Evolutionary conservation across 2,329 filamentous ascomycete species (phyloP).

Genomic region (Fusarium chaquense): DNA sequence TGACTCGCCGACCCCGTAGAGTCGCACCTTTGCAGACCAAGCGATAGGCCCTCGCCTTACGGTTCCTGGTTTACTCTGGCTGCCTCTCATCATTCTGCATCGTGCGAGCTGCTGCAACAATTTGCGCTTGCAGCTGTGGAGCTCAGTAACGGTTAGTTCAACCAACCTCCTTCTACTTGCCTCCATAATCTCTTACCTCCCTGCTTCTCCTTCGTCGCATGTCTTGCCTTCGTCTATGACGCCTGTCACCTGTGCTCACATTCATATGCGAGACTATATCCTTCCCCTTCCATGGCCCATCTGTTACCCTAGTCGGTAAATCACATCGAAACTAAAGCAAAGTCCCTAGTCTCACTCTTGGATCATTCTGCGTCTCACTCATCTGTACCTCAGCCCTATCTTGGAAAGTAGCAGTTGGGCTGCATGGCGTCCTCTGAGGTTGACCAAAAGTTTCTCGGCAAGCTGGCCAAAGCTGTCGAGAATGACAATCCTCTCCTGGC

Average conservation of each 20-base stretch:
- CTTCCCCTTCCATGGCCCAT: slow-evolving; percentile 32
- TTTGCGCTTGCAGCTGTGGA: slow-evolving; percentile 48
- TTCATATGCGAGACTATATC: slow-evolving; percentile 49
- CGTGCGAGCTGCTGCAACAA: slow-evolving; percentile 42
- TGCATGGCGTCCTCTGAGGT: slow-evolving; percentile 95
- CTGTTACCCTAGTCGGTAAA: slow-evolving; percentile 38
- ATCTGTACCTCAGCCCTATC: slow-evolving; percentile 19
- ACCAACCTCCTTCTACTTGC: slow-evolving; percentile 45
- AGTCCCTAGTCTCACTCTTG: slow-evolving; percentile 38
- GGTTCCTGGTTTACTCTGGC: slow-evolving; percentile 31
- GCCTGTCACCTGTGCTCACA: slow-evolving; percentile 45
- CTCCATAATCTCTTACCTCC: slow-evolving; percentile 40
- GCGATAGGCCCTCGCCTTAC: slow-evolving; percentile 32
- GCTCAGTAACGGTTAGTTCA: slow-evolving; percentile 44
- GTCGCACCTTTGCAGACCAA: slow-evolving; percentile 31
- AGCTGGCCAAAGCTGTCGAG: slow-evolving; percentile 83
- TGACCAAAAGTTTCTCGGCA: slow-evolving; percentile 96
- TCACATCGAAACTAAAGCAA: slow-evolving; percentile 40
- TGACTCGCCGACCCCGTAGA: slow-evolving; percentile 41
- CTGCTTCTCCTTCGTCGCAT: slow-evolving; percentile 42
- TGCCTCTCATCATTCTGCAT: slow-evolving; percentile 48
- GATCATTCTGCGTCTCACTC: slow-evolving; percentile 36
- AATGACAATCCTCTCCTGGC: slow-evolving; percentile 83
- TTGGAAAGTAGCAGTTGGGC: slow-evolving; percentile 30
- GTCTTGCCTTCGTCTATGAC: slow-evolving; percentile 30